These are phyloP conservation scores for Scheffersomyces insectosa DNA, from an alignment of 1,139 yeast genomes.

Conservation along the genomic window DNA sequence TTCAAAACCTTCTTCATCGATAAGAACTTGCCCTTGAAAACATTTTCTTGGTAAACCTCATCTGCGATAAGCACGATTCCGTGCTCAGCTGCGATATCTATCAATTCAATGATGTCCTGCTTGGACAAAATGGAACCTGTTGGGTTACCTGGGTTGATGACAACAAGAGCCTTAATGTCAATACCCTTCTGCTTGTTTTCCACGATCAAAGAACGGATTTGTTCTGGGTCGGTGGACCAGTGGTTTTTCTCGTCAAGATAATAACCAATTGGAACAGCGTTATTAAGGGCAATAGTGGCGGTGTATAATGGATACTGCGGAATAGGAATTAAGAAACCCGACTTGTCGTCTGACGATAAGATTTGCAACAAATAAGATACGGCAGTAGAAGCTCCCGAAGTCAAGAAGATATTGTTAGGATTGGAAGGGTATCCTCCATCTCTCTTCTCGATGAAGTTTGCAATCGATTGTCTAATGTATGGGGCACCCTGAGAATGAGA, in stretches of 20 bases:
- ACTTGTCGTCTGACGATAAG: slow-evolving; percentile 60
- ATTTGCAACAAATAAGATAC: slow-evolving; percentile 75
- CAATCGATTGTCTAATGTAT: slow-evolving; percentile 71
- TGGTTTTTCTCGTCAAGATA: slow-evolving; percentile 73
- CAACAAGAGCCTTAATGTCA: slow-evolving; percentile 77
- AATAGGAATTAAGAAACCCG: slow-evolving; percentile 91
- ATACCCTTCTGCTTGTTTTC: slow-evolving; percentile 57
- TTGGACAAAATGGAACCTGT: slow-evolving; percentile 80
- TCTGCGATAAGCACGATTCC: slow-evolving; percentile 93
- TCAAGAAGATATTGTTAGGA: slow-evolving; percentile 74
- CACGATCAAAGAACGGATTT: slow-evolving; percentile 57
- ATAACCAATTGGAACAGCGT: slow-evolving; percentile 85
- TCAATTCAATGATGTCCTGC: slow-evolving; percentile 66
- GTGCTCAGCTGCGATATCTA: slow-evolving; percentile 78
- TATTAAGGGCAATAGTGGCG: slow-evolving; percentile 81
- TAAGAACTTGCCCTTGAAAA: slow-evolving; percentile 65
- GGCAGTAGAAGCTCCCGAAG: slow-evolving; percentile 93
- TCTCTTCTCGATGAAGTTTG: slow-evolving; percentile 72
- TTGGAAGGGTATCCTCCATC: slow-evolving; percentile 60
- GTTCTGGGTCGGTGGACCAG: slow-evolving; percentile 81
- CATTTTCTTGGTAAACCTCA: slow-evolving; percentile 94
- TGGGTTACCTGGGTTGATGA: slow-evolving; percentile 97
- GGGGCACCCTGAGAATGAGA: slow-evolving; percentile 89
- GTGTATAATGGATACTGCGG: slow-evolving; percentile 98
- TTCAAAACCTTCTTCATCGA: slow-evolving; percentile 71